These are phyloP conservation scores for Furcasterigmium furcatum DNA, from an alignment of 2,329 filamentous ascomycete genomes.

Conservation along the genomic window DNA sequence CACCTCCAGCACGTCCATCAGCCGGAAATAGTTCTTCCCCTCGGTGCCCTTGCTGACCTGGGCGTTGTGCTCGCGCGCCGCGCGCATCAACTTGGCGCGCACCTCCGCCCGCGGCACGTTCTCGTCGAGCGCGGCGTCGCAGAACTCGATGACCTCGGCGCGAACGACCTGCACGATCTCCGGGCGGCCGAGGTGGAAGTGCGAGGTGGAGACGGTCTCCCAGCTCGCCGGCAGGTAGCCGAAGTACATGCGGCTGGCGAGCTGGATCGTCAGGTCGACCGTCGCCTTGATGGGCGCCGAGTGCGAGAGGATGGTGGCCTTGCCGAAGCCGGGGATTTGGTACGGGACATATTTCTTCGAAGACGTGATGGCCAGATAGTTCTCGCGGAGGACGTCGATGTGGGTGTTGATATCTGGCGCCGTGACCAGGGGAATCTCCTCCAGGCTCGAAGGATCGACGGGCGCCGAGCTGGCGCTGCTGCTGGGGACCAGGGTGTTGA, in stretches of 20 bases:
- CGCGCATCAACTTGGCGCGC: not conserved
- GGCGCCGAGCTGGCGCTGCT: constrained; percentile 76
- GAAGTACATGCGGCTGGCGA: constrained; percentile 99
- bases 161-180: constrained; percentile 93
- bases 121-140: constrained; percentile 77
- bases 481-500: constrained; percentile 92
- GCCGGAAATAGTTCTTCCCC: not conserved
- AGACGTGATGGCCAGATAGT: constrained; percentile 79
- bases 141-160: constrained; percentile 88
- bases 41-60: not conserved
- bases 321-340: constrained; percentile 95
- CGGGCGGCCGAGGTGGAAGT: constrained; percentile 94
- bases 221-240: constrained; percentile 97
- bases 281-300: constrained; percentile 96
- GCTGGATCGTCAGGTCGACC: constrained; percentile 97
- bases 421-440: constrained; percentile 73
- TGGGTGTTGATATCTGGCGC: constrained; percentile 70
- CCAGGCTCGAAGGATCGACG: constrained; percentile 79
- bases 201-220: constrained; percentile 90
- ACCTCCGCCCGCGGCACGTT: constrained; percentile 24
- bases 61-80: not conserved
- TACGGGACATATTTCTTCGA: constrained; percentile 91
- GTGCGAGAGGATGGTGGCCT: constrained; percentile 99
- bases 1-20: not conserved
- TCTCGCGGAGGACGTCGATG: constrained; percentile 72